Percentiles rank a stretch among this genome's conserved stretches.
Evolutionary conservation across 345 rosid genomes (phyloP).

Genomic region (Turritis glabra): DNA sequence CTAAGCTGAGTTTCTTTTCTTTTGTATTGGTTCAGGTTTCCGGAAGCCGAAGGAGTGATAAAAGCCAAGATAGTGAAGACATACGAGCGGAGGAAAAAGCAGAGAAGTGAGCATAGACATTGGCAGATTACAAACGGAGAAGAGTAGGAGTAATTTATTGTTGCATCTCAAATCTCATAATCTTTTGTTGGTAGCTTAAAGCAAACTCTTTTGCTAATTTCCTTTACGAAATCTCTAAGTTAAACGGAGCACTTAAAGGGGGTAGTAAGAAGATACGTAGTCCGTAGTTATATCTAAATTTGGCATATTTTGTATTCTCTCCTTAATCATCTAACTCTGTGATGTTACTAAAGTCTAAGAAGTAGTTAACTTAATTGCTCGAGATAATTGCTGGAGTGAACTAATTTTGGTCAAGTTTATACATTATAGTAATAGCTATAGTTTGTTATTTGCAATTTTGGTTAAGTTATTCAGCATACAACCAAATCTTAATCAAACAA

Average conservation of each 20-base stretch:
- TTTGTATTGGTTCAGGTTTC: slow-evolving; percentile 6
- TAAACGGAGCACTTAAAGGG: neutral
- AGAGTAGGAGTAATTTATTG: neutral
- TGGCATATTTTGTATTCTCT: neutral
- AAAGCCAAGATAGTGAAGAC: neutral
- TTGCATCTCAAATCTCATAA: neutral
- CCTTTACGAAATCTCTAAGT: neutral
- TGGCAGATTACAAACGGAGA: neutral
- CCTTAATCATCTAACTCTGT: neutral
- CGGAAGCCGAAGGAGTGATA: neutral
- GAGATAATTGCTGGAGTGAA: neutral
- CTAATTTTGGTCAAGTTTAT: no score
- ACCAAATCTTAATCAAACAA: neutral
- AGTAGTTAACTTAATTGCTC: neutral
- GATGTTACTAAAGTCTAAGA: neutral
- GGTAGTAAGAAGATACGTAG: neutral
- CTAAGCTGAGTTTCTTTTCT: neutral
- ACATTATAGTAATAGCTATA: no score
- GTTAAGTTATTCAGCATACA: neutral
- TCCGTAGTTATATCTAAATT: neutral
- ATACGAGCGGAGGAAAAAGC: neutral
- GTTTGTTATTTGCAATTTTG: no score
- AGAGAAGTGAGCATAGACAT: neutral
- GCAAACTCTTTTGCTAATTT: neutral
- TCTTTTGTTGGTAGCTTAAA: neutral